Conservation (phyloP, 1,284 basidiomycete species). For the Austroboletus niveus region DNA sequence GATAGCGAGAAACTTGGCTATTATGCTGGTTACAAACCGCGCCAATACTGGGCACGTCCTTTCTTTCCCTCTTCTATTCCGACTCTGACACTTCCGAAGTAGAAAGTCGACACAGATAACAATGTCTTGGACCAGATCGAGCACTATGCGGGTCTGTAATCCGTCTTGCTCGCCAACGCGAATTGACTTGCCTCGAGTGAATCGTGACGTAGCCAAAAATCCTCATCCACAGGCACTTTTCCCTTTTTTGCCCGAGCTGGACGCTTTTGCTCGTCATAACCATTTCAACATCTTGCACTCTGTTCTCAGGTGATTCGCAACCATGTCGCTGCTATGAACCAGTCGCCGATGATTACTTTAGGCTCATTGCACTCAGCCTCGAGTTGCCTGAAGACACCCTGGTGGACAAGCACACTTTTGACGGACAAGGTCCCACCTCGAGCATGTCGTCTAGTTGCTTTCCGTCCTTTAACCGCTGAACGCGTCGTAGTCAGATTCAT, state of each 20-base stretch:
- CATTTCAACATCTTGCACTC: conserved; percentile 51
- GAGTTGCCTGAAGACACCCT: conserved; percentile 58
- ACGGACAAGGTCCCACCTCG: conserved; percentile 1
- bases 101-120: conserved; percentile 39
- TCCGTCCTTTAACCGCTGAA: background rate
- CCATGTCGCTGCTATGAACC: background rate
- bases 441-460: background rate
- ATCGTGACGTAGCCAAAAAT: conserved; percentile 43
- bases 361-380: conserved; percentile 52
- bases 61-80: background rate
- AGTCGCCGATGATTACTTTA: conserved; percentile 15
- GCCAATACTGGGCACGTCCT: conserved; percentile 15
- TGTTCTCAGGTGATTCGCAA: conserved; percentile 40
- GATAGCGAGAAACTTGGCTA: conserved; percentile 47
- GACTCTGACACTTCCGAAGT: background rate
- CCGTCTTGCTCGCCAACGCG: background rate
- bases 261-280: conserved; percentile 48
- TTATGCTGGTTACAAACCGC: conserved; percentile 54
- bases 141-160: conserved; percentile 47
- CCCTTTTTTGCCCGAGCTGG: conserved; percentile 58
- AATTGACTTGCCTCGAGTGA: conserved; percentile 32
- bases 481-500: conserved; percentile 6
- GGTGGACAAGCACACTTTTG: conserved; percentile 43
- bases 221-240: conserved; percentile 47
- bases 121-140: conserved; percentile 59